Percentiles rank a stretch among this genome's conserved stretches.
phyloP scores from a whole-genome alignment of 2,329 filamentous ascomycete genomes.

The Hypomyces perniciosus region DNA sequence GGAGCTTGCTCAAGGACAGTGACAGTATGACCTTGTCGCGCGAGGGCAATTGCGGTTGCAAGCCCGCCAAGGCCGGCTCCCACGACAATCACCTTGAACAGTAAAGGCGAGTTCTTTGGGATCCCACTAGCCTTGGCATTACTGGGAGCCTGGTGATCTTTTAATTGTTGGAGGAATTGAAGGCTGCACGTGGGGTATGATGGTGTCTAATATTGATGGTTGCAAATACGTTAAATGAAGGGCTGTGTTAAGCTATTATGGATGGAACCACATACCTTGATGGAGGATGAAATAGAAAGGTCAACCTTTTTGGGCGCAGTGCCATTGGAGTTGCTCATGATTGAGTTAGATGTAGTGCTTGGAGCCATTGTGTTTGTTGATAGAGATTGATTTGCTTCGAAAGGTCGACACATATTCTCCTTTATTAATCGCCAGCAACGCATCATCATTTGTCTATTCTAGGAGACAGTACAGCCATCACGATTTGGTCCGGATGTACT shows the following conservation, averaged over 20 bases:
- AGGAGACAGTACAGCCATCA: too few species aligned
- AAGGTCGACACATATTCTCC: slow-evolving; percentile 2
- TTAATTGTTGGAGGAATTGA: background rate
- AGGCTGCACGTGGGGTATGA: slow-evolving; percentile 3
- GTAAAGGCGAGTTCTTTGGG: background rate
- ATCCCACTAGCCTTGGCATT: background rate
- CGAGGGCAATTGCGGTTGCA: slow-evolving; percentile 33
- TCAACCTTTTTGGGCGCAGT: background rate
- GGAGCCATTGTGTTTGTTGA: slow-evolving; percentile 2
- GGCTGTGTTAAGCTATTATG: background rate
- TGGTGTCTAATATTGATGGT: background rate
- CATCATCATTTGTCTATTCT: too few species aligned
- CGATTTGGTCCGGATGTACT: too few species aligned
- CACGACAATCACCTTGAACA: slow-evolving; percentile 21
- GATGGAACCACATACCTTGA: background rate
- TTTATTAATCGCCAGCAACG: background rate
- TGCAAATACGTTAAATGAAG: too few species aligned
- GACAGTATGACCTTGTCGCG: slow-evolving; percentile 31
- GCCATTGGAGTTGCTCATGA: background rate
- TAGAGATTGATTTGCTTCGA: background rate
- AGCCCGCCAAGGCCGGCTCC: slow-evolving; percentile 38
- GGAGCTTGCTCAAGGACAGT: slow-evolving; percentile 34
- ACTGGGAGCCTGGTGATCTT: too few species aligned
- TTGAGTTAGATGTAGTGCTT: background rate
- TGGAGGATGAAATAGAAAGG: background rate